Percentiles rank a stretch among this genome's conserved stretches.
Evolutionary conservation across 1,139 yeast genomes (phyloP).

Genomic region (Blastobotrys serpentis): DNA sequence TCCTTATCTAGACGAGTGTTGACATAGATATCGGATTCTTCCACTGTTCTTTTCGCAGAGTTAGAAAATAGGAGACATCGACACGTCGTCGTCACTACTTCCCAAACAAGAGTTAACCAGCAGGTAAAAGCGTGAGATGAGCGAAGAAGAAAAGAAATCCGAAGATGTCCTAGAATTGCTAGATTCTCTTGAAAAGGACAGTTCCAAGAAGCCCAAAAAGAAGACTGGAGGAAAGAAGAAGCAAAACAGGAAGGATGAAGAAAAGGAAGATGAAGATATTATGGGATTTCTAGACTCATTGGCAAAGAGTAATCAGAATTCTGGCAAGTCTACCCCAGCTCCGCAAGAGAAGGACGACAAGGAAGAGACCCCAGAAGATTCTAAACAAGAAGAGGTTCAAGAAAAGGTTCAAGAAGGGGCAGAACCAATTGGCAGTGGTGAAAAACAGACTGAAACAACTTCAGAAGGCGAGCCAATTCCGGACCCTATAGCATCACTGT

Average conservation of each 20-base stretch:
- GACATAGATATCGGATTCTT: no score
- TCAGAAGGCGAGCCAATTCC: slow-evolving; percentile 14
- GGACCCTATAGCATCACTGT: slow-evolving; percentile 20
- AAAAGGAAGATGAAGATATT: slow-evolving; percentile 62
- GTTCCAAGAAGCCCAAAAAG: slow-evolving; percentile 20
- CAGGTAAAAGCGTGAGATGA: no score
- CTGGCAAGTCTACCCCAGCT: slow-evolving; percentile 26
- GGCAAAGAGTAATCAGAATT: slow-evolving; percentile 29
- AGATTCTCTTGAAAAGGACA: slow-evolving; percentile 77
- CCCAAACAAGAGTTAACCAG: no score
- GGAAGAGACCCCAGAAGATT: no score
- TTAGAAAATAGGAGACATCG: no score
- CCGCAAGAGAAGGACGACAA: not conserved
- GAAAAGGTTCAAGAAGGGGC: no score
- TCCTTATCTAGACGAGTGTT: no score
- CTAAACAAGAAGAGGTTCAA: slow-evolving; percentile 9
- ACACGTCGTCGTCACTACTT: not conserved
- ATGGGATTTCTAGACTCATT: slow-evolving; percentile 85
- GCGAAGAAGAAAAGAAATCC: slow-evolving; percentile 14
- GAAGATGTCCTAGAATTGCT: slow-evolving; percentile 89
- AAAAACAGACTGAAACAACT: no score
- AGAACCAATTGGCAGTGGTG: no score
- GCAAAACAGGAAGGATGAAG: slow-evolving; percentile 17
- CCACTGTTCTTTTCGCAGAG: no score
- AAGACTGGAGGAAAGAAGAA: slow-evolving; percentile 30